Evolutionary conservation across 148 eudicot genomes (phyloP), one percentile per base, ranked within the genome.

Genomic region (Dianthus caryophyllus): DNA sequence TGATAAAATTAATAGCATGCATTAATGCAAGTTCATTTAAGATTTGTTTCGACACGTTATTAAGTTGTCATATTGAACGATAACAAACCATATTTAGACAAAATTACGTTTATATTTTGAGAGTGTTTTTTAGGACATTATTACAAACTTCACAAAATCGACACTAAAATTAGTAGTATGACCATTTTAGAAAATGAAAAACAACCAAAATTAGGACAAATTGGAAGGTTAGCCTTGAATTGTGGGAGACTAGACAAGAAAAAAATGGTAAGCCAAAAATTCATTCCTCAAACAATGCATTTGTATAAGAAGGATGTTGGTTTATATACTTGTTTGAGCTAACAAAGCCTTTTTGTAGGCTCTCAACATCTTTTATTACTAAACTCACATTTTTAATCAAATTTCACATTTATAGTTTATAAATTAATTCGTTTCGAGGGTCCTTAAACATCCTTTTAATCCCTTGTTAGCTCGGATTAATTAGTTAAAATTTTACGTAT

Each of bases 301-400:
- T n/a, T 15, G 39, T 66, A 76, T 71, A 76, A 71, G 65, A 76
- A 52, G 66, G 39, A n/a, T 9, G 12, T 29, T 26, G 56, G 56
- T 30, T n/a, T 52, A 38, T 59, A 6, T 18, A 38, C 15, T 25
- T 29, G 38, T 0, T 11, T 77, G 63, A 73, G 73, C 80, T 69
- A 72, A 68, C 73, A 73, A 77, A 70, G 77, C 77, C 62, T 47
- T 4, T n/a, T n/a, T 18, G 49, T 41, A 50, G 75, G 79, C 75
- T 68, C 48, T 58, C 71, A 66, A 46, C 13, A 8, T 4, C 21
- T 38, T 44, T 21, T 59, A 49, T 17, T 21, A 1, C 9, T 2
- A 6, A 25, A 21, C 16, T 15, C 1, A 47, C 1, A 47, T 7
- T 24, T 15, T 24, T 9, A 39, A 22, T 8, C 48, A 39, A 39